These are phyloP conservation scores for Fusarium sp. DNA, from an alignment of 2,329 filamentous ascomycete genomes.

Conservation along the genomic window DNA sequence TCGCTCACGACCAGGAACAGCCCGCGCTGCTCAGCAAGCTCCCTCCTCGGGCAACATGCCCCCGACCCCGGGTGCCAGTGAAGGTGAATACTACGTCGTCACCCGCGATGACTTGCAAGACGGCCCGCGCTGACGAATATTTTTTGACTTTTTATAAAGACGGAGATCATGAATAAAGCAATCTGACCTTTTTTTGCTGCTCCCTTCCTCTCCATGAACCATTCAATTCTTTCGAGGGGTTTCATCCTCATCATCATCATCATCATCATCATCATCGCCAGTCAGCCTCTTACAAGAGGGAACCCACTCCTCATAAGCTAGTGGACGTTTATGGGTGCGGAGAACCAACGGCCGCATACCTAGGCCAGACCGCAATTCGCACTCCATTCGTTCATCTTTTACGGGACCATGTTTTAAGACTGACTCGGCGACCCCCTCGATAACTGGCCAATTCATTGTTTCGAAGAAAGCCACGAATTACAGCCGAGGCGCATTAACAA, in stretches of 20 bases:
- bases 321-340: constrained; percentile 23
- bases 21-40: constrained; percentile 62
- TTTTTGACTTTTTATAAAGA: constrained; percentile 49
- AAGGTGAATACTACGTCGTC: constrained; percentile 68
- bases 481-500: constrained; percentile 22
- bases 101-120: constrained; percentile 49
- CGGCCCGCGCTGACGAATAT: constrained; percentile 48
- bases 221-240: constrained; percentile 27
- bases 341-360: constrained; percentile 12
- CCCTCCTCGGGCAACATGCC: constrained; percentile 69
- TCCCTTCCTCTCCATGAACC: constrained; percentile 9
- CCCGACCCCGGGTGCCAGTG: constrained; percentile 70
- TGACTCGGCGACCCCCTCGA: constrained; percentile 25
- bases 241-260: not conserved
- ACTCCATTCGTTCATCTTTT: constrained; percentile 12
- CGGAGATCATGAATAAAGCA: constrained; percentile 54
- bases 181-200: constrained; percentile 16
- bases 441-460: constrained; percentile 28
- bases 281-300: constrained; percentile 25
- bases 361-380: constrained; percentile 20
- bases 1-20: constrained; percentile 67
- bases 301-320: constrained; percentile 20
- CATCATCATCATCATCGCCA: too few relatives aligned
- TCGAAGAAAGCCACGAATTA: constrained; percentile 28
- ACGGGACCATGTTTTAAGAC: constrained; percentile 29